Evolutionary conservation across 768 basidiomycete species (phyloP).

Genomic region (Phlebiopsis flavidoalba): DNA sequence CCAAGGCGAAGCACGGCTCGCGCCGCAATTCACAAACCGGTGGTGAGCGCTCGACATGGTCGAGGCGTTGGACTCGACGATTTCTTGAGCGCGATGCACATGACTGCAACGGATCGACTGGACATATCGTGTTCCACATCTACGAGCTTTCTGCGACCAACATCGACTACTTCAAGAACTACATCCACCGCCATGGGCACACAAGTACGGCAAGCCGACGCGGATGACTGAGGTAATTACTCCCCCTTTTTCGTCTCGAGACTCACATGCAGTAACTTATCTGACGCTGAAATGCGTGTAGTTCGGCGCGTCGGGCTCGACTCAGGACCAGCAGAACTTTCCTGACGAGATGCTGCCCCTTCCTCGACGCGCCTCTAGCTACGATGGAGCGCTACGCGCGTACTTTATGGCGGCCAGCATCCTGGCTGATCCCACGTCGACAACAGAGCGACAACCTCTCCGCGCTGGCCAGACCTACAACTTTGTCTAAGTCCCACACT

Average conservation of each 20-base stretch:
- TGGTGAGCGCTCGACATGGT: no score
- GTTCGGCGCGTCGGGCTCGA: conserved; percentile 24
- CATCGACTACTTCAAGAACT: conserved; percentile 25
- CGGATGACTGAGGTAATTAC: conserved; percentile 27
- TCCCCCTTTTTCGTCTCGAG: no score
- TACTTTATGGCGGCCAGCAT: conserved; percentile 21
- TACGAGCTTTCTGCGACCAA: conserved; percentile 27
- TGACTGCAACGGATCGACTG: conserved; percentile 24
- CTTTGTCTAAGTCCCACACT: conserved; percentile 14
- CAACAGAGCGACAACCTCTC: conserved; percentile 17
- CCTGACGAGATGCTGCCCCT: conserved; percentile 22
- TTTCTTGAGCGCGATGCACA: conserved; percentile 25
- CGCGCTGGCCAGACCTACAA: conserved; percentile 23
- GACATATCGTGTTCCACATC: conserved; percentile 24
- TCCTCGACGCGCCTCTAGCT: conserved; percentile 22
- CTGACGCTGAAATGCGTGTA: no score
- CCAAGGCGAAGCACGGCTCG: no score
- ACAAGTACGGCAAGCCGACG: conserved; percentile 22
- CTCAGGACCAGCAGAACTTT: conserved; percentile 20
- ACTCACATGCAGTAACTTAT: neutral
- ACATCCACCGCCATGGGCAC: conserved; percentile 23
- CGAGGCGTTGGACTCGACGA: no score
- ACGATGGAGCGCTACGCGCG: conserved; percentile 21
- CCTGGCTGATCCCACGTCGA: conserved; percentile 24
- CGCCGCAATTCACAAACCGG: no score